Evolutionary conservation across 2,329 filamentous ascomycete genomes (phyloP), one percentile per base, ranked within the genome.

Genomic region (Diaporthe citri): DNA sequence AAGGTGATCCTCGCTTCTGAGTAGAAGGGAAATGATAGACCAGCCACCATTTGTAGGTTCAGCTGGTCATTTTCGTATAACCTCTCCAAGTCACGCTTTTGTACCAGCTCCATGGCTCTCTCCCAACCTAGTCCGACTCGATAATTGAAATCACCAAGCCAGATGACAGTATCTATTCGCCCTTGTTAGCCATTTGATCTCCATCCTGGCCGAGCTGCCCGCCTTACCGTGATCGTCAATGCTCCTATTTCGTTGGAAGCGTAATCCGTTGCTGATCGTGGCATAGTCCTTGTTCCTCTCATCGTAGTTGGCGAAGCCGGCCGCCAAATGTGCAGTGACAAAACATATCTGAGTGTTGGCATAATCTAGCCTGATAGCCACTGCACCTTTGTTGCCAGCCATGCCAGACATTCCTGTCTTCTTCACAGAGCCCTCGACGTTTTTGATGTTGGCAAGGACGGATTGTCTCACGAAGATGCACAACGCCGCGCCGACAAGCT

Each of bases 141-240:
- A 84, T 99, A 99, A 82, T 99, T 99, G 87, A 99, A 99, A 83
- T 99, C 97, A 7, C 97, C 97, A 56, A 98, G 89, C 96, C 97
- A 99, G 71, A 98, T 93, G 48, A 98, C 93, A 31, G 94, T 89
- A 78, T 93, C 91, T 89, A 59, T 36, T 48, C 55, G 46, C 25
- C 77, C 51, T 76, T 25, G 77, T 82, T 77, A 84, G 79, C 43
- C 60, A 8, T n/a, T 20, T 15, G n/a, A 28, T n/a, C 8, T 28
- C 28, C 10, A 51, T 48, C 4, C 9, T 36, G 25, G 13, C 25
- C 36, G 12, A 3, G 15, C 28, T 31, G 28, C 20, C 20, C 9
- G 34, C 76, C 83, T 77, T 84, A 90, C 93, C 95, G 81, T 99
- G 97, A 82, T 98, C 94, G 79, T 97, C 95, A 77, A 99, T 98